Conservation (phyloP, 345 rosid species). For the Euclidium syriacum region DNA sequence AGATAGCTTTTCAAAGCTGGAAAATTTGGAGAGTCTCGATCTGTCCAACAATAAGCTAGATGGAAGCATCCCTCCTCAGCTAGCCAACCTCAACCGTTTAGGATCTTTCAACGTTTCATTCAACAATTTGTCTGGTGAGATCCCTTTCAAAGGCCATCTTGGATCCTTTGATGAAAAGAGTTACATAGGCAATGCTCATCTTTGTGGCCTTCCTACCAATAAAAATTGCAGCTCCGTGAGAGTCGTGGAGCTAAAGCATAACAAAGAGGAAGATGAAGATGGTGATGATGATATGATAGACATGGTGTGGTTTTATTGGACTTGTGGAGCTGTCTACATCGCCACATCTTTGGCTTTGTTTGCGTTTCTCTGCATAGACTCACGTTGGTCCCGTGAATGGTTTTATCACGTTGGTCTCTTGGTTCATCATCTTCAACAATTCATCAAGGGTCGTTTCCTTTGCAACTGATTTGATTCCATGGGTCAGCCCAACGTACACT, state of each 20-base stretch:
- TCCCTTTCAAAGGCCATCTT: conserved; percentile 36
- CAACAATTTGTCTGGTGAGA: conserved; percentile 63
- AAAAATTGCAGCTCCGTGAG: not conserved
- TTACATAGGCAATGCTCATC: conserved; percentile 3
- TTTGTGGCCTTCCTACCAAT: conserved; percentile 15
- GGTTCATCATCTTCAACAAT: conserved; percentile 5
- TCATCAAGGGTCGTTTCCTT: not conserved
- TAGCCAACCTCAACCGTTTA: conserved; percentile 40
- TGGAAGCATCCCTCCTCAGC: conserved; percentile 52
- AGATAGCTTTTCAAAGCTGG: conserved; percentile 40
- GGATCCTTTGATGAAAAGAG: not conserved
- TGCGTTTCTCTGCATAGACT: conserved; percentile 2
- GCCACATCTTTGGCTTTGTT: not conserved
- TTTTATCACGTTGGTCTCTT: conserved; percentile 8
- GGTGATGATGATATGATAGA: conserved; percentile 2
- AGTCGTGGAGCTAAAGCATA: not conserved
- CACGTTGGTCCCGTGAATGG: conserved; percentile 13
- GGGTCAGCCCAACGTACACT: not conserved
- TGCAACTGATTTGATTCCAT: not conserved
- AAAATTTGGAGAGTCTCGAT: conserved; percentile 39
- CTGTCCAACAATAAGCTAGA: conserved; percentile 52
- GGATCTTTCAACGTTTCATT: conserved; percentile 51
- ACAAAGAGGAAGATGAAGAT: not conserved
- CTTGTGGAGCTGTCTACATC: conserved; percentile 9
- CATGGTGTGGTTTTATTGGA: conserved; percentile 25